Base-by-base conservation (phyloP, 345 rosid species). In the Syzygium aromaticum region DNA sequence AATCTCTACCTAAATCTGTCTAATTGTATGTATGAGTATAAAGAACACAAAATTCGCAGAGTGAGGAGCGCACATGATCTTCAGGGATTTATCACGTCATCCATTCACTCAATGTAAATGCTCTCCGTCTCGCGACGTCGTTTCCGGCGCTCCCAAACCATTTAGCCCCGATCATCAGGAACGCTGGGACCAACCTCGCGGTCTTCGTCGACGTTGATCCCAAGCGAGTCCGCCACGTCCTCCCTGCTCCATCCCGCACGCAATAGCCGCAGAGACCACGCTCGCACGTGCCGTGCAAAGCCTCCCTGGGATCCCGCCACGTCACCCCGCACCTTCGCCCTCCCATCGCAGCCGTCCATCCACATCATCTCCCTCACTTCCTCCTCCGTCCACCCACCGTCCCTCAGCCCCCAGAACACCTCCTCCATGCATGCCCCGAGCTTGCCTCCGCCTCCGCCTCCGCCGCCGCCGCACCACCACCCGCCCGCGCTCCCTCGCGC, bases 311-410 rank as follows among this genome's bases (percentile, higher is more conserved):
- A 82, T n/a, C 27, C 83, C 85, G 46, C 78, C 15, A 25, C 25
- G 53, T 54, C 82, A 84, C 67, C 77, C 53, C 84, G 89, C 63
- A 61, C 8, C 6, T 30, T 49, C 82, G 2, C 51, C 43, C 30
- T 84, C 84, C 90, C 89, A 87, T 89, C 94, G 54, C 53, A 3
- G 89, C 90, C 90, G 91, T 90, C 93, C 90, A 92, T 89, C 91
- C 89, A 77, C 98, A 94, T 91, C 97, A 96, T 94, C 80, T 97
- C 96, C 28, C 92, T 90, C 23, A 97, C 96, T 84, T 97, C 99
- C 23, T 94, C 96, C 84, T 95, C 96, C 38, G 85, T 88, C 99
- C 99, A 97, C 67, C 99, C 99, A 51, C 94, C 99, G 27, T 90
- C 94, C 67, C 92, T 93, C 91, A 97, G 89, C 90, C 88, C 92